Percentiles rank a stretch among this genome's conserved stretches.
phyloP scores from a whole-genome alignment of 768 basidiomycete species.

The Leccinum sublutescens region DNA sequence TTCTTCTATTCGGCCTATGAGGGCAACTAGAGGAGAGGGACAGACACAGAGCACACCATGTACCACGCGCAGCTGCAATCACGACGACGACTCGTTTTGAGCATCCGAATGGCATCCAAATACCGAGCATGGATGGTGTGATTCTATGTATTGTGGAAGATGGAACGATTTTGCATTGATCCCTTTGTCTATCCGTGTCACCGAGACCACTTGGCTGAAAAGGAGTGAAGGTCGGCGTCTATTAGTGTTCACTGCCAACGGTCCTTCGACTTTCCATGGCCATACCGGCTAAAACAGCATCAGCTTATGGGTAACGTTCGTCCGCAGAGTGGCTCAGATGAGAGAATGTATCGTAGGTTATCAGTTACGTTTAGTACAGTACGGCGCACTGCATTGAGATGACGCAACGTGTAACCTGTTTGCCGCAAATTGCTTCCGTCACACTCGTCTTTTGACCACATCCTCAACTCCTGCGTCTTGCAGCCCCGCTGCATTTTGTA shows the following conservation, averaged over 20 bases:
- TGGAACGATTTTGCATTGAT: background rate
- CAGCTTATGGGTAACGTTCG: background rate
- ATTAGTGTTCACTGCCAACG: background rate
- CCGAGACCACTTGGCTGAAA: background rate
- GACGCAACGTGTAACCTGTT: slow-evolving; percentile 28
- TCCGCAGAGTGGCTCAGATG: background rate
- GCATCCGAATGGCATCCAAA: background rate
- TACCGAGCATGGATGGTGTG: background rate
- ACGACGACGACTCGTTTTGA: slow-evolving; percentile 4
- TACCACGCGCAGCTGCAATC: slow-evolving; percentile 26
- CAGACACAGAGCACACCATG: slow-evolving; percentile 20
- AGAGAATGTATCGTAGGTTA: background rate
- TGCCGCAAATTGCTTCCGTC: background rate
- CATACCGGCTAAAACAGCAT: background rate
- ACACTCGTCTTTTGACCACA: background rate
- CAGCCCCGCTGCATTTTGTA: slow-evolving; percentile 8
- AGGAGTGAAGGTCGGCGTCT: background rate
- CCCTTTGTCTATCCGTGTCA: background rate
- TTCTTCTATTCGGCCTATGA: slow-evolving; percentile 1
- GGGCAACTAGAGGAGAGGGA: slow-evolving; percentile 4
- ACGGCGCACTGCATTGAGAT: background rate
- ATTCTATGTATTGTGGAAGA: background rate
- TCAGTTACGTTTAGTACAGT: no score
- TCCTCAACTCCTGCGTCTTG: background rate
- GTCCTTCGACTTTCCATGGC: background rate